Evolutionary conservation across 2,329 filamentous ascomycete genomes (phyloP).

Genomic region (Alternaria sp.): DNA sequence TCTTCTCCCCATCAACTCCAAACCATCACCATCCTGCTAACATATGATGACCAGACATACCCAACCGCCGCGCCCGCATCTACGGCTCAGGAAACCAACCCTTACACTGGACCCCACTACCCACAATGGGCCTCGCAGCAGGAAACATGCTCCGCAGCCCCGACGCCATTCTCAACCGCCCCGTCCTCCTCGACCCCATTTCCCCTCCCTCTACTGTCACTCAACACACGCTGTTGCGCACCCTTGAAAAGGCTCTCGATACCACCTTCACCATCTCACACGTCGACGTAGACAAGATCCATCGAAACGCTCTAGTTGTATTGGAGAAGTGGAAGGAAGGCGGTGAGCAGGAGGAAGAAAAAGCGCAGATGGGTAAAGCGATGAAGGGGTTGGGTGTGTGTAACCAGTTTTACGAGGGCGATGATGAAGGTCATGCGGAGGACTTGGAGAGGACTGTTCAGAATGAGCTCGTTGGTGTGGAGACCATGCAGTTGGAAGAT

Average conservation of each 20-base stretch:
- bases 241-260: conserved; percentile 30
- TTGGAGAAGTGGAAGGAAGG: conserved; percentile 32
- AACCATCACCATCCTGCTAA: neutral
- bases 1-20: neutral
- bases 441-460: conserved; percentile 34
- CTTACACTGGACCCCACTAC: conserved; percentile 42
- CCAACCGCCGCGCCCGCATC: conserved; percentile 37
- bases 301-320: conserved; percentile 32
- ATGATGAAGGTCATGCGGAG: conserved; percentile 16
- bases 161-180: conserved; percentile 25
- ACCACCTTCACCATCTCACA: conserved; percentile 30
- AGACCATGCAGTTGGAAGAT: conserved; percentile 31
- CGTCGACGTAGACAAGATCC: conserved; percentile 39
- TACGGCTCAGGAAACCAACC: conserved; percentile 41
- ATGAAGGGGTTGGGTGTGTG: conserved; percentile 40
- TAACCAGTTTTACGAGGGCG: conserved; percentile 44
- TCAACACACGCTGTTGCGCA: conserved; percentile 33
- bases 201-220: conserved; percentile 16
- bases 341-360: neutral
- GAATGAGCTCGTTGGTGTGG: conserved; percentile 40
- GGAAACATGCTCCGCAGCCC: conserved; percentile 41
- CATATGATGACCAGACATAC: conserved; percentile 18
- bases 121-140: conserved; percentile 31
- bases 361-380: conserved; percentile 1
- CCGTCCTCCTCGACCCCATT: conserved; percentile 40